Evolutionary conservation across 2,329 filamentous ascomycete species (phyloP).

Genomic region (Aureobasidium sp.): DNA sequence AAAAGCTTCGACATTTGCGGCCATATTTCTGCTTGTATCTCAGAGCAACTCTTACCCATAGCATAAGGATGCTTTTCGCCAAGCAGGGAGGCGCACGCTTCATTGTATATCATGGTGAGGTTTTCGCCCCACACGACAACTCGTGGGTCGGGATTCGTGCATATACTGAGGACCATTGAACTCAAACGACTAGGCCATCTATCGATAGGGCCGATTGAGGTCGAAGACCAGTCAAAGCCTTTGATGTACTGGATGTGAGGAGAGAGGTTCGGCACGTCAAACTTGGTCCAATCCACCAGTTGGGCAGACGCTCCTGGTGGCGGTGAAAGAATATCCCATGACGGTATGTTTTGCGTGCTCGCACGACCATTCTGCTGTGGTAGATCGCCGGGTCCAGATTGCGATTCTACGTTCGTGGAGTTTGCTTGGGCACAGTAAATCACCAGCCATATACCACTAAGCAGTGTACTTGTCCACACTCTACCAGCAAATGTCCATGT

Average conservation of each 20-base stretch:
- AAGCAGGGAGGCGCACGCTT: conserved; percentile 28
- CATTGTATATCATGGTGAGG: conserved; percentile 29
- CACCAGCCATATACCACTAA: conserved; percentile 2
- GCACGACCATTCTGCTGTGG: not conserved
- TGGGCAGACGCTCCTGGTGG: not conserved
- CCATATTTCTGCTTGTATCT: conserved; percentile 17
- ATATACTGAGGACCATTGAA: conserved; percentile 22
- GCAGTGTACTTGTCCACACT: conserved; percentile 3
- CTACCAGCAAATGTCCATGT: conserved; percentile 6
- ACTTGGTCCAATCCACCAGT: conserved; percentile 25
- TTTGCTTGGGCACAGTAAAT: conserved; percentile 12
- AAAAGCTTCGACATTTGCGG: conserved; percentile 11
- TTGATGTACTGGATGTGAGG: conserved; percentile 24
- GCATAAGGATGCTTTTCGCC: conserved; percentile 24
- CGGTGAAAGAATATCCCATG: not conserved
- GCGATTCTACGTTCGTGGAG: not conserved
- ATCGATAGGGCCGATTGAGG: conserved; percentile 25
- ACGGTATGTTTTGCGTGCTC: not conserved
- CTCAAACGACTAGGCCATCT: conserved; percentile 24
- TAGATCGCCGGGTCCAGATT: not conserved
- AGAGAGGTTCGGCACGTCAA: conserved; percentile 20
- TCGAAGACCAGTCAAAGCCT: conserved; percentile 26
- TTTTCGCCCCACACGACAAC: conserved; percentile 27
- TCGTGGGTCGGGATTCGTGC: conserved; percentile 27
- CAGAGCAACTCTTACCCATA: conserved; percentile 18